These are phyloP conservation scores for Penicillium tannophilum DNA, from an alignment of 495 filamentous ascomycete genomes.

Conservation along the genomic window DNA sequence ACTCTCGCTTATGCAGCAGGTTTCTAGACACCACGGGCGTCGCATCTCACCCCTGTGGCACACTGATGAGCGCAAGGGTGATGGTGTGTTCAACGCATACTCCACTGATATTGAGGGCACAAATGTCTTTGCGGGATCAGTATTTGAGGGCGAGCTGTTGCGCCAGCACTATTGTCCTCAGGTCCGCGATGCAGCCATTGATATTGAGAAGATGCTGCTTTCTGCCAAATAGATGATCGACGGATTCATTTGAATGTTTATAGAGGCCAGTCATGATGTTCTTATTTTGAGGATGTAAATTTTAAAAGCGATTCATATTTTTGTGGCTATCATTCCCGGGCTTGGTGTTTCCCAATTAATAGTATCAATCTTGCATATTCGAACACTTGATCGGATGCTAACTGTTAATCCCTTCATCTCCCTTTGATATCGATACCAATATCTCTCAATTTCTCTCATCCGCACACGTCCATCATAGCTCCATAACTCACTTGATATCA, in stretches of 20 bases:
- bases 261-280: conserved; percentile 3
- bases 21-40: conserved; percentile 69
- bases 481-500: no score
- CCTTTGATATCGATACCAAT: background rate
- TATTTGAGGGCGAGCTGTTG: conserved; percentile 93
- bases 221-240: conserved; percentile 31
- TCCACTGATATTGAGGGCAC: conserved; percentile 68
- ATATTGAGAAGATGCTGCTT: conserved; percentile 66
- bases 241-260: conserved; percentile 17
- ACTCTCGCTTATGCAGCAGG: conserved; percentile 70
- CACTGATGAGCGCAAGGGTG: conserved; percentile 88
- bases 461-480: background rate
- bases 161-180: conserved; percentile 83
- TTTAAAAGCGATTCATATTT: conserved; percentile 8
- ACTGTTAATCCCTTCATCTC: background rate
- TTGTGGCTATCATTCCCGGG: background rate
- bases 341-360: background rate
- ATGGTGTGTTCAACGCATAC: conserved; percentile 63
- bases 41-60: conserved; percentile 76
- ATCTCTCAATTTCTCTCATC: background rate
- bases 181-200: conserved; percentile 72
- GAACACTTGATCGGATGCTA: background rate
- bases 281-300: conserved; percentile 2
- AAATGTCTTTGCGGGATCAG: conserved; percentile 85
- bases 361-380: background rate